Conservation (phyloP, 306 rosid species). For the Vigna hirtella region DNA sequence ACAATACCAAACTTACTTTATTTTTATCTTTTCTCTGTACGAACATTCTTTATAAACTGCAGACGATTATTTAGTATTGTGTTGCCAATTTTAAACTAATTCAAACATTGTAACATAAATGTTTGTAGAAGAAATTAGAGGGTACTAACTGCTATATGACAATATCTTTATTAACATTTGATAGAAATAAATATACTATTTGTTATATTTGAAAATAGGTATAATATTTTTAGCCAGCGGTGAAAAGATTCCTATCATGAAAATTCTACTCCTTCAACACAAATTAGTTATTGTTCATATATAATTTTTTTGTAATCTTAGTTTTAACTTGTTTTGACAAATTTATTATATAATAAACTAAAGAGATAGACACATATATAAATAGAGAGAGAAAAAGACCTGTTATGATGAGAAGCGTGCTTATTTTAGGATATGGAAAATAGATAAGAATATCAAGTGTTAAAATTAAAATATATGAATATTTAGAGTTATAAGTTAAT, state of each 20-base stretch:
- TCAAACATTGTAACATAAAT: background rate
- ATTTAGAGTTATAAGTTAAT: no score
- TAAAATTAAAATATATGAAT: no score
- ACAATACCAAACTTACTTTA: background rate
- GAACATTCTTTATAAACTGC: background rate
- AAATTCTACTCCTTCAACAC: background rate
- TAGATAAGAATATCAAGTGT: no score
- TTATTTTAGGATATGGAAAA: no score
- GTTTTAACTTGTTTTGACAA: background rate
- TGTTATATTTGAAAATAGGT: background rate
- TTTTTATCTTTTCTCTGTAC: background rate
- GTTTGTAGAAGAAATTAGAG: background rate
- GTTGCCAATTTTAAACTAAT: background rate
- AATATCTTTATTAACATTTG: background rate
- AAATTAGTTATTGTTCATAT: background rate
- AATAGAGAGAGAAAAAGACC: no score
- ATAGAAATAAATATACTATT: background rate
- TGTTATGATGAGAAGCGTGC: no score
- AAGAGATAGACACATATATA: no score
- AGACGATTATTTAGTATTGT: background rate
- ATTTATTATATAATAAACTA: background rate
- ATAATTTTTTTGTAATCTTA: background rate
- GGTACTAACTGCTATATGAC: background rate
- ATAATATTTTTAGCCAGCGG: background rate
- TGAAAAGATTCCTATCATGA: background rate